Evolutionary conservation across 768 basidiomycete species (phyloP).

Genomic region (Auriscalpium orientale): DNA sequence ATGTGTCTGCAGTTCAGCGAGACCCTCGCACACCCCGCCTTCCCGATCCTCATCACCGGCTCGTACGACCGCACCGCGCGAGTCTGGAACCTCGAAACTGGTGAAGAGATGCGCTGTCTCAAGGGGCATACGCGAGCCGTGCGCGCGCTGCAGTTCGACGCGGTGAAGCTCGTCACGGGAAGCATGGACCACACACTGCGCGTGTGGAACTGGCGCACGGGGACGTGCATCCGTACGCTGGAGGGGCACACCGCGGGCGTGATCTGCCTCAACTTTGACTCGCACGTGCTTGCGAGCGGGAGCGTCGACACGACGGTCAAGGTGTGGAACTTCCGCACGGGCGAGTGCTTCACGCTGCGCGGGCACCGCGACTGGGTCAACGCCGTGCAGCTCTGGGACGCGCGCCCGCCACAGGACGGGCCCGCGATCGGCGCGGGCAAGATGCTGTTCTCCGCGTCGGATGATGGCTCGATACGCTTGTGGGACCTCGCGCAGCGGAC

Average conservation of each 20-base stretch:
- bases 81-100: constrained; percentile 96
- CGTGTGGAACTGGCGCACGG: constrained; percentile 94
- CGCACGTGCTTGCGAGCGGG: constrained; percentile 86
- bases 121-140: constrained; percentile 91
- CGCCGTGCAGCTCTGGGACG: constrained; percentile 88
- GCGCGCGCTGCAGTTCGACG: constrained; percentile 90
- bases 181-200: constrained; percentile 94
- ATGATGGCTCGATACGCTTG: constrained; percentile 87
- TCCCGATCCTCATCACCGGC: constrained; percentile 94
- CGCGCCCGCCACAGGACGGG: constrained; percentile 28
- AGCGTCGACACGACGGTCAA: constrained; percentile 93
- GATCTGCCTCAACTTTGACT: constrained; percentile 86
- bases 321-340: constrained; percentile 89
- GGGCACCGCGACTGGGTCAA: constrained; percentile 98
- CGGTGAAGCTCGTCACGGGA: constrained; percentile 89
- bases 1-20: constrained; percentile 97
- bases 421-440: constrained; percentile 72
- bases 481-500: constrained; percentile 84
- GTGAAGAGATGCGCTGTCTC: constrained; percentile 72
- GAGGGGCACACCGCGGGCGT: constrained; percentile 90
- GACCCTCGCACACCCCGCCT: constrained; percentile 70
- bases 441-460: constrained; percentile 95
- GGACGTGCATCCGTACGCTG: constrained; percentile 79
- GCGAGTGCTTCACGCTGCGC: constrained; percentile 84
- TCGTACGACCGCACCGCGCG: constrained; percentile 93